phyloP scores from a whole-genome alignment of 352 stramenopile genomes.

The Globisporangium echinulatum region DNA sequence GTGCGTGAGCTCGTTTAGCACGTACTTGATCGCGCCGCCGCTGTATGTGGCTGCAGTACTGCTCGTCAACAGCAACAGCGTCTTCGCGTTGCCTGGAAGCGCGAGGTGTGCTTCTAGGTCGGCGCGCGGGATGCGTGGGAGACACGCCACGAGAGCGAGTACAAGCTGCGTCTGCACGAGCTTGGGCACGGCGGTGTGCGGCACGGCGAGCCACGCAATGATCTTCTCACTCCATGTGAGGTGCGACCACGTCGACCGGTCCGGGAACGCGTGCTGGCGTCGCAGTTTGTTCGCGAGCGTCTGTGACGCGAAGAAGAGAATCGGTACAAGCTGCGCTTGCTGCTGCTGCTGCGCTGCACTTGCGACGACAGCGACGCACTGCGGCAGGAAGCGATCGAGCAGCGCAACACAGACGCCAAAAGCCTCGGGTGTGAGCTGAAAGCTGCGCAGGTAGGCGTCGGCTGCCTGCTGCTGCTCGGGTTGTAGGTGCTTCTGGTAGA shows the following conservation, averaged over 20 bases:
- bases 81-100: conserved; percentile 9
- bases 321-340: conserved; percentile 24
- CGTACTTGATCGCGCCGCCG: conserved; percentile 45
- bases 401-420: conserved; percentile 60
- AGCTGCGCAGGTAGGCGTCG: conserved; percentile 70
- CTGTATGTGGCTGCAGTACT: not conserved
- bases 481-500: conserved; percentile 56
- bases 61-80: conserved; percentile 1
- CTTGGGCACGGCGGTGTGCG: conserved; percentile 29
- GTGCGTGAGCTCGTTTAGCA: conserved; percentile 39
- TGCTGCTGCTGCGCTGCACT: conserved; percentile 9
- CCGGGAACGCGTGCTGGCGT: conserved; percentile 40
- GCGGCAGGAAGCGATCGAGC: conserved; percentile 51
- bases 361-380: conserved; percentile 2
- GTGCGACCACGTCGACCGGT: conserved; percentile 16
- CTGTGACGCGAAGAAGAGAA: conserved; percentile 76
- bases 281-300: conserved; percentile 80
- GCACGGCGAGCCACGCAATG: conserved; percentile 50
- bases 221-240: conserved; percentile 40
- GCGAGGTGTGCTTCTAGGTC: conserved; percentile 24
- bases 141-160: conserved; percentile 53
- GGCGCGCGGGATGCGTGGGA: conserved; percentile 37
- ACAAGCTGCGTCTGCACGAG: conserved; percentile 72
- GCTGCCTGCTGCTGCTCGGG: conserved; percentile 51
- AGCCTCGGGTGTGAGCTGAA: conserved; percentile 75